Percentiles rank a stretch among this genome's conserved stretches.
These are phyloP conservation scores for Cyanodermella asteris DNA, from an alignment of 2,329 filamentous ascomycete genomes.

Conservation along the genomic window DNA sequence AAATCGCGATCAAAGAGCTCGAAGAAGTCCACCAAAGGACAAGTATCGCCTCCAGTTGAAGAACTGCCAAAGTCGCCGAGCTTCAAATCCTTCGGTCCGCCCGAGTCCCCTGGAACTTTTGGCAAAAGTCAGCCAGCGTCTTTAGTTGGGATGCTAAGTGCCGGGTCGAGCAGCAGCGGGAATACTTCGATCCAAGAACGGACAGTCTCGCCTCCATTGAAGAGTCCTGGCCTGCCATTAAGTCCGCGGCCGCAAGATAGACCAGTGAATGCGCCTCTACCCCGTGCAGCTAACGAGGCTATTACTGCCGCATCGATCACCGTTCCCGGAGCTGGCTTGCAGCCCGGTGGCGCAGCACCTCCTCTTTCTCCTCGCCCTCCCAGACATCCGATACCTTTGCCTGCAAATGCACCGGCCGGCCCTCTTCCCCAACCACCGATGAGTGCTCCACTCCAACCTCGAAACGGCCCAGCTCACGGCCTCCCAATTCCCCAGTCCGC, in stretches of 20 bases:
- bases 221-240: conserved; percentile 41
- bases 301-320: conserved; percentile 37
- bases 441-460: conserved; percentile 4
- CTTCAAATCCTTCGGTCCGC: no score
- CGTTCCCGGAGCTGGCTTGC: conserved; percentile 26
- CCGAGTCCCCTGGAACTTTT: no score
- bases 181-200: no score
- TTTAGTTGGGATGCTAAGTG: conserved; percentile 15
- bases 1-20: no score
- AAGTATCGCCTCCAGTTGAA: no score
- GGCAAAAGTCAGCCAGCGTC: no score
- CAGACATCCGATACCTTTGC: conserved; percentile 50
- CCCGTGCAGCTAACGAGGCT: no score
- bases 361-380: conserved; percentile 50
- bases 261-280: conserved; percentile 36
- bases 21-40: no score
- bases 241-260: conserved; percentile 40
- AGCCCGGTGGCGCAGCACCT: conserved; percentile 34
- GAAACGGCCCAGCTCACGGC: no score
- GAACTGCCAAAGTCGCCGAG: no score
- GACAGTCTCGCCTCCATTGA: conserved; percentile 22
- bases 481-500: conserved; percentile 13
- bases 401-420: no score
- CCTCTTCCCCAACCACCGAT: conserved; percentile 25
- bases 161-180: no score